Conservation (phyloP, 2,329 filamentous ascomycete species). For the Zelopaecilomyces penicillatus region DNA sequence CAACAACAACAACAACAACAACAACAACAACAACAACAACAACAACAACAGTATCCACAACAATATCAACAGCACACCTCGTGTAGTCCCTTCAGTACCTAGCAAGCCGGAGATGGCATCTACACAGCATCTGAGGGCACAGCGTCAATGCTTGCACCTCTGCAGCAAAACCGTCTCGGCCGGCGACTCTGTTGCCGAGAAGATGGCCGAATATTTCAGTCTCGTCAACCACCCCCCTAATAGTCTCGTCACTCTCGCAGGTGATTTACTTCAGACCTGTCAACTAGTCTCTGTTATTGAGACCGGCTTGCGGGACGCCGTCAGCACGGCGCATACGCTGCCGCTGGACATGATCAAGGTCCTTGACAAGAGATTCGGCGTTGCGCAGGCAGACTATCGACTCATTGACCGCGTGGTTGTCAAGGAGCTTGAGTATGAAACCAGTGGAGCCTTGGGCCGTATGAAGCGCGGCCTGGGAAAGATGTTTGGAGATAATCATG, state of each 20-base stretch:
- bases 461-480: constrained; percentile 54
- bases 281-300: constrained; percentile 61
- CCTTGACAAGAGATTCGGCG: constrained; percentile 54
- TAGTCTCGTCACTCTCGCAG: constrained; percentile 51
- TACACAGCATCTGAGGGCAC: constrained; percentile 16
- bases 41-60: no score
- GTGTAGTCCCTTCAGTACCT: no score
- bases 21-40: no score
- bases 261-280: constrained; percentile 59
- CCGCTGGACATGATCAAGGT: constrained; percentile 54
- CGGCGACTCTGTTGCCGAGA: constrained; percentile 56
- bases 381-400: constrained; percentile 53
- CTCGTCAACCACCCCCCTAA: constrained; percentile 45
- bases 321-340: constrained; percentile 42
- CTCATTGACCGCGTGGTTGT: constrained; percentile 54
- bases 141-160: constrained; percentile 29
- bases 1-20: no score
- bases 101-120: no score
- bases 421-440: constrained; percentile 54
- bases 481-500: constrained; percentile 52
- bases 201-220: constrained; percentile 55
- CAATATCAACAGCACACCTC: no score
- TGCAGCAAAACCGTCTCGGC: constrained; percentile 51
- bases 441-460: constrained; percentile 50
- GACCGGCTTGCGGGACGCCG: constrained; percentile 50